Evolutionary conservation across 768 basidiomycete genomes (phyloP), one percentile per base, ranked within the genome.

Genomic region (Tulasnella calospora): DNA sequence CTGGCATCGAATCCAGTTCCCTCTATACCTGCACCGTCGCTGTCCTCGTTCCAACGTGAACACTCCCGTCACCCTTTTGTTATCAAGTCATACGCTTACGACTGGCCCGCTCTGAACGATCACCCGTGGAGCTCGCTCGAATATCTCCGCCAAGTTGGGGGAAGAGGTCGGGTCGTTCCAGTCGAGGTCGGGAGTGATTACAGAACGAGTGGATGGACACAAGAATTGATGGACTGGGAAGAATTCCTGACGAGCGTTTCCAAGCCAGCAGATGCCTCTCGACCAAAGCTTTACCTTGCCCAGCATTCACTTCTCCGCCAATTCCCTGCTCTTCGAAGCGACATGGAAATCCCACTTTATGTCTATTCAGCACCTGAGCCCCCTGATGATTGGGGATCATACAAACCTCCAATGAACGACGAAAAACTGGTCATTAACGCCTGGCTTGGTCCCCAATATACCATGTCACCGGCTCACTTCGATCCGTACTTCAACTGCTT

Each of bases 401-500:
- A 96, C 82, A 78, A 81, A 21, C 89, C 92, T 1, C 95, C 94
- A 1, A 81, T 82, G 30, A 92, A 92, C 79, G 89, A 89, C 21
- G 91, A 92, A 23, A 87, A 89, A 73, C 86, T 92, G 15, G 86
- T 92, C 10, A 84, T 92, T 35, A 96, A 95, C 81, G 89, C 87
- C 12, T 97, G 95, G 95, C 82, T 96, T 8, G 95, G 95, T 0
- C 94, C 94, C 0, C 85, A 85, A 77, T 91, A 90, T 36, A 93
- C 96, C 0, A 83, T 92, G 15, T 94, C 94, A 12, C 97, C 96
- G 2, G 94, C 97, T 0, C 98, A 99, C 84, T 69, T 97, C 95
- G 97, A 99, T 82, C 96, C 96, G 3, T 98, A 91, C 84, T 94
- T 89, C 85, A 99, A 99, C 83, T 88, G 92, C 80, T 99, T 94